phyloP scores from a whole-genome alignment of 257 asterid species.

The Phtheirospermum japonicum region DNA sequence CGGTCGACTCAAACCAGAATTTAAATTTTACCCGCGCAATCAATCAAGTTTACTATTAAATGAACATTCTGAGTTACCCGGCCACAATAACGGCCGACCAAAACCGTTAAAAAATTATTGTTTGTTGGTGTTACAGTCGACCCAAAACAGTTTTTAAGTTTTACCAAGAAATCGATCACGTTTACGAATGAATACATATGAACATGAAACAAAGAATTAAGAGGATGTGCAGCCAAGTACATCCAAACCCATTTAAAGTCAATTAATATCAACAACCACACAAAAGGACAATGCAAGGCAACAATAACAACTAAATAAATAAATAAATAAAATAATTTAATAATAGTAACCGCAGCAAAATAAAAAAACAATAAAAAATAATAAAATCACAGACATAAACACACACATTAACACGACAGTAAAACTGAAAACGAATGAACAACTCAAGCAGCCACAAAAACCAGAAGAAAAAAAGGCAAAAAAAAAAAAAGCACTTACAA shows the following conservation, averaged over 20 bases:
- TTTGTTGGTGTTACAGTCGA: neutral
- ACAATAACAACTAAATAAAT: neutral
- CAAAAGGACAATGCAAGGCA: slow-evolving; percentile 9
- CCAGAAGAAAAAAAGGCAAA: no score
- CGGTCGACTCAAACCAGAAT: neutral
- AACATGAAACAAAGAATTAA: slow-evolving; percentile 5
- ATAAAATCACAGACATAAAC: neutral
- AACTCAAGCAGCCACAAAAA: slow-evolving; percentile 16
- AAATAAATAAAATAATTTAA: no score
- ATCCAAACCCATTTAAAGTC: slow-evolving; percentile 10
- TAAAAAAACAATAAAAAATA: no score
- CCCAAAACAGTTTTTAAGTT: neutral
- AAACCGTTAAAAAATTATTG: neutral
- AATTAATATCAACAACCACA: neutral
- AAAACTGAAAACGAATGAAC: neutral
- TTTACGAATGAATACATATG: slow-evolving; percentile 4
- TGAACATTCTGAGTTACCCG: no score
- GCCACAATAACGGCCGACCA: neutral
- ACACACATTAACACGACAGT: slow-evolving; percentile 11
- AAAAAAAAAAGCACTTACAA: slow-evolving; percentile 15
- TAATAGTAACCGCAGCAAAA: no score
- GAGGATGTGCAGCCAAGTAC: slow-evolving; percentile 2
- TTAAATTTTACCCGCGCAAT: no score
- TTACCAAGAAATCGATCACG: neutral
- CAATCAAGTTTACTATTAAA: no score